A percentile compares a stretch with the other conserved stretches of the same genome.
Conservation (phyloP, 2,329 filamentous ascomycete species). For the Raffaelea deltoideospora region DNA sequence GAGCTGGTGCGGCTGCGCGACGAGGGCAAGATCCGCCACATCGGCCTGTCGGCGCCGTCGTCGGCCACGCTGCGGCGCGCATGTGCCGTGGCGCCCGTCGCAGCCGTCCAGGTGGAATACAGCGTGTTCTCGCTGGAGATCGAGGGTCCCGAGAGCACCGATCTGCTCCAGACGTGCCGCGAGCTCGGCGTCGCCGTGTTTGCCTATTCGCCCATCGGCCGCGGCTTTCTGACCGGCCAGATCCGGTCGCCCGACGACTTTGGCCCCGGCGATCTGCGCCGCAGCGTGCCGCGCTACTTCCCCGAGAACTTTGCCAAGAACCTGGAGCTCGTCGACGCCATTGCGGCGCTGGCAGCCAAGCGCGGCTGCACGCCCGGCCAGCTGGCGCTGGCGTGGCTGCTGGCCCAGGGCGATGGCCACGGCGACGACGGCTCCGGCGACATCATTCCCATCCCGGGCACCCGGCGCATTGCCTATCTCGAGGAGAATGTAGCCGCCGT, state of each 20-base stretch:
- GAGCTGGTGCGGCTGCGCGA: conserved; percentile 28
- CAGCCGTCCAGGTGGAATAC: conserved; percentile 23
- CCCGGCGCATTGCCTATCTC: conserved; percentile 29
- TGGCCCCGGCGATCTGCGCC: conserved; percentile 31
- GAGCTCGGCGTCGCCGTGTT: conserved; percentile 43
- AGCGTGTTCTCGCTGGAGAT: conserved; percentile 40
- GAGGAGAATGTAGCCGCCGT: conserved; percentile 27
- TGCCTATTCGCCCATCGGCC: conserved; percentile 43
- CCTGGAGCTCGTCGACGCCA: conserved; percentile 32
- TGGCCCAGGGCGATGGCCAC: conserved; percentile 42
- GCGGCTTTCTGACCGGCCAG: conserved; percentile 39
- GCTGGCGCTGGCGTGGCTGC: conserved; percentile 47
- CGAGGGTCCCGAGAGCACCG: conserved; percentile 30
- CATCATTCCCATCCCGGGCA: conserved; percentile 42
- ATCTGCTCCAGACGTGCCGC: conserved; percentile 37
- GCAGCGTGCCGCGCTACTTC: conserved; percentile 28
- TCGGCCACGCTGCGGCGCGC: conserved; percentile 35
- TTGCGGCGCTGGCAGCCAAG: conserved; percentile 31
- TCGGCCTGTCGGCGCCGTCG: conserved; percentile 38
- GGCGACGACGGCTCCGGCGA: no score
- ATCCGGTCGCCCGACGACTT: conserved; percentile 31
- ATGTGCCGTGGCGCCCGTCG: conserved; percentile 30
- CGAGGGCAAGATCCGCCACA: conserved; percentile 39
- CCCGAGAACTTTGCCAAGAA: conserved; percentile 41
- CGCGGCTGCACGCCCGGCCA: conserved; percentile 42